A percentile compares a stretch with the other conserved stretches of the same genome.
phyloP scores from a whole-genome alignment of 352 stramenopile genomes.

The Phytophthora crassamura region DNA sequence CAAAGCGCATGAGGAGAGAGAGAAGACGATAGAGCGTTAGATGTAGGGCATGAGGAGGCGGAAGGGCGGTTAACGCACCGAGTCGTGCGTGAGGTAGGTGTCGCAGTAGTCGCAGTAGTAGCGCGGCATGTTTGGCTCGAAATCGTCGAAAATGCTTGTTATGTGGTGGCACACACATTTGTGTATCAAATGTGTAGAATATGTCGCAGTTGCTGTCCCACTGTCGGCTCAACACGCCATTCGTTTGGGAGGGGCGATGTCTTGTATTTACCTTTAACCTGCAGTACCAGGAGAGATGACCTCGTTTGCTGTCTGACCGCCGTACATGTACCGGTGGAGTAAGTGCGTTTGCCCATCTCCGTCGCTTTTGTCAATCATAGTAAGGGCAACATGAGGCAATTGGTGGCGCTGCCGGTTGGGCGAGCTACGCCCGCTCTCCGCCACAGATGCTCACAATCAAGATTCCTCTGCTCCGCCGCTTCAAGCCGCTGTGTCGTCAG shows the following conservation, averaged over 20 bases:
- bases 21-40: conserved; percentile 16
- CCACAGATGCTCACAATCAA: conserved; percentile 12
- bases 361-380: conserved; percentile 12
- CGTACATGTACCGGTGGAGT: conserved; percentile 17
- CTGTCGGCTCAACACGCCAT: conserved; percentile 16
- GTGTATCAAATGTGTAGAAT: conserved; percentile 9
- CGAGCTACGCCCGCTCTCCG: not conserved
- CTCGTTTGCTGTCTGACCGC: not conserved
- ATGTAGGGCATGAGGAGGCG: not conserved
- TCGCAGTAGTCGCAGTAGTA: conserved; percentile 97
- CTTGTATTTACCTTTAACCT: not conserved
- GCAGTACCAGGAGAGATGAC: conserved; percentile 3
- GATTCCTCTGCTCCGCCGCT: conserved; percentile 30
- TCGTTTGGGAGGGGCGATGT: conserved; percentile 13
- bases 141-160: not conserved
- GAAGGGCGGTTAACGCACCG: conserved; percentile 46
- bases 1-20: conserved; percentile 1
- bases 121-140: conserved; percentile 74
- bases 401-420: conserved; percentile 15
- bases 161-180: not conserved
- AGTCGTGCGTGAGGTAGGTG: conserved; percentile 96
- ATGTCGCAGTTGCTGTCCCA: not conserved
- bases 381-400: conserved; percentile 16
- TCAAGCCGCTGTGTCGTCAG: conserved; percentile 7
- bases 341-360: conserved; percentile 19